Evolutionary conservation across 2,329 filamentous ascomycete species (phyloP).

Genomic region (Thermoascus crustaceus): DNA sequence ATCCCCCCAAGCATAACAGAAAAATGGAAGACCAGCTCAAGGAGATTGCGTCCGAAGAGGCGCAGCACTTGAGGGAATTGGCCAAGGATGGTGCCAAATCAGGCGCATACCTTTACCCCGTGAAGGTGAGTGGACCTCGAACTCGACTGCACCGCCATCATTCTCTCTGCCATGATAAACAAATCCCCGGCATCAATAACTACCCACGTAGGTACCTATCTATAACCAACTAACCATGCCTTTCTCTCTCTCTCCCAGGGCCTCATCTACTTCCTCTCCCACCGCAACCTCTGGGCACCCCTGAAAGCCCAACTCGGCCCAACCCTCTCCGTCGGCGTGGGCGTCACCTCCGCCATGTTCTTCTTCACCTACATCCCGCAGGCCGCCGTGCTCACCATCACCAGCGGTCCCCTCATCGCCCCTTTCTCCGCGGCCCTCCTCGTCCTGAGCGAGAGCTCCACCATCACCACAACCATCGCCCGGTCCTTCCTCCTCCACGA

Average conservation of each 20-base stretch:
- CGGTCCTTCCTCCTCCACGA: slow-evolving; percentile 72
- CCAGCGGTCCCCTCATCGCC: slow-evolving; percentile 69
- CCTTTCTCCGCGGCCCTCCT: slow-evolving; percentile 54
- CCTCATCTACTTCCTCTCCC: slow-evolving; percentile 51
- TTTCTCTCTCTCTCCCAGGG: slow-evolving; percentile 47
- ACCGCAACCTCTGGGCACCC: slow-evolving; percentile 53
- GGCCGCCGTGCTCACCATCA: slow-evolving; percentile 70
- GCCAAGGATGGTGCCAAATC: slow-evolving; percentile 64
- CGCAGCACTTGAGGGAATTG: slow-evolving; percentile 55
- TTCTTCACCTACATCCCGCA: slow-evolving; percentile 80
- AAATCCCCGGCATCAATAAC: too few species aligned
- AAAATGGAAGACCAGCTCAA: slow-evolving; percentile 45
- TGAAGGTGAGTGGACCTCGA: slow-evolving; percentile 61
- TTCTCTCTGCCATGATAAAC: too few species aligned
- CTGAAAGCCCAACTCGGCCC: slow-evolving; percentile 49
- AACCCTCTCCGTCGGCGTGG: slow-evolving; percentile 61
- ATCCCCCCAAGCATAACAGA: too few species aligned
- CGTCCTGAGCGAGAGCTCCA: slow-evolving; percentile 49
- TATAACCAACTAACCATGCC: too few species aligned
- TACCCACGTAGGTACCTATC: too few species aligned
- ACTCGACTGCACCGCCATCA: too few species aligned
- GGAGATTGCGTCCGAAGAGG: slow-evolving; percentile 59
- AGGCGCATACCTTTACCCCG: slow-evolving; percentile 75
- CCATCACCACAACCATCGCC: slow-evolving; percentile 45
- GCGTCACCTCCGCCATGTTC: slow-evolving; percentile 75